These are phyloP conservation scores for Fusarium odoratissimum DNA, from an alignment of 2,329 filamentous ascomycete species.

Conservation along the genomic window DNA sequence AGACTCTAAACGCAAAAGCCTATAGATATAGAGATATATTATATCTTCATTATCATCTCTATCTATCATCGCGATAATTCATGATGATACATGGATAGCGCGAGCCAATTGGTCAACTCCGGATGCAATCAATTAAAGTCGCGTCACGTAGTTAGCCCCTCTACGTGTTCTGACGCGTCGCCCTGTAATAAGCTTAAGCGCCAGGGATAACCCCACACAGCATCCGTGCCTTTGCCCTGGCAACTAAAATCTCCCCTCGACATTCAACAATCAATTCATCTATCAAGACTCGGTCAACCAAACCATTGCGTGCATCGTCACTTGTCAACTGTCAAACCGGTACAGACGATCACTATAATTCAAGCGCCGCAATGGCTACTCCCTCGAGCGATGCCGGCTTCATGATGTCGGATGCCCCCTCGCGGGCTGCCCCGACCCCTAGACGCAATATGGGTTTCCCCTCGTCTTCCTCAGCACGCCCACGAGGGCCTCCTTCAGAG, in stretches of 20 bases:
- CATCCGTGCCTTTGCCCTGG: constrained; percentile 35
- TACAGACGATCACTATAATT: neutral
- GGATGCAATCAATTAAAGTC: constrained; percentile 56
- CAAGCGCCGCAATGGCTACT: constrained; percentile 56
- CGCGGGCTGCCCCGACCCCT: constrained; percentile 57
- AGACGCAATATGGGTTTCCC: constrained; percentile 57
- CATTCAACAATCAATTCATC: constrained; percentile 22
- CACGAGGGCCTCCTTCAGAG: constrained; percentile 71
- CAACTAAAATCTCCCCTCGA: constrained; percentile 41
- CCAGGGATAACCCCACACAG: constrained; percentile 23
- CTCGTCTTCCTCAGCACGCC: constrained; percentile 65
- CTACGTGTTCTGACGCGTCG: constrained; percentile 49
- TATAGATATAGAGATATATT: neutral
- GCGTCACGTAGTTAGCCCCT: constrained; percentile 46
- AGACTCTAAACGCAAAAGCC: neutral
- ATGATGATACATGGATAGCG: neutral
- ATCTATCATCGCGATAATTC: neutral
- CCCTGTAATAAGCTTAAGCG: constrained; percentile 4
- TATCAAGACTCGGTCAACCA: neutral
- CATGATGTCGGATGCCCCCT: constrained; percentile 67
- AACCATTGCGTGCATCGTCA: neutral
- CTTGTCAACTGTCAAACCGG: neutral
- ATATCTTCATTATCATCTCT: neutral
- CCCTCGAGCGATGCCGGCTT: constrained; percentile 66
- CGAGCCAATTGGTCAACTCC: neutral